Percentiles rank a stretch among this genome's conserved stretches.
These are phyloP conservation scores for Phytophthora idaei DNA, from an alignment of 352 stramenopile genomes.

Conservation along the genomic window DNA sequence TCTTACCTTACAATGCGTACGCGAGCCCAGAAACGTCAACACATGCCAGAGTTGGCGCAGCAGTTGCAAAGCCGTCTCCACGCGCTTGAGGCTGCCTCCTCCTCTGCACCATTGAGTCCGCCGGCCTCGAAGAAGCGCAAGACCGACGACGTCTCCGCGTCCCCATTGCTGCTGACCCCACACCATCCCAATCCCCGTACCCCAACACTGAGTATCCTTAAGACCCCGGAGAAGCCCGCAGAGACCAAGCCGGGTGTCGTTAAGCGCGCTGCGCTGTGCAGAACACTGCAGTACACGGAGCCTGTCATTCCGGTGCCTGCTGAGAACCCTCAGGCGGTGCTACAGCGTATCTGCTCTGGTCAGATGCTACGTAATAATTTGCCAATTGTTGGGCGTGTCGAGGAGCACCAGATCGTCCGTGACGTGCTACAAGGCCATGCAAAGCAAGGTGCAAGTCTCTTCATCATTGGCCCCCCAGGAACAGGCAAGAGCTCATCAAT, in stretches of 20 bases:
- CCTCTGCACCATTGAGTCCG: slow-evolving; percentile 12
- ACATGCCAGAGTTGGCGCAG: slow-evolving; percentile 21
- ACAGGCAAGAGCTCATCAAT: slow-evolving; percentile 76
- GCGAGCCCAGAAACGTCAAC: slow-evolving; percentile 28
- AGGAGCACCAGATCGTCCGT: slow-evolving; percentile 48
- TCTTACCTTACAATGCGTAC: slow-evolving; percentile 28
- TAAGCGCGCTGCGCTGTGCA: slow-evolving; percentile 11
- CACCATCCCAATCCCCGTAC: slow-evolving; percentile 21
- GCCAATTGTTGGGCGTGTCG: slow-evolving; percentile 46
- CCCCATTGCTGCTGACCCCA: slow-evolving; percentile 30
- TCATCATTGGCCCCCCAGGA: slow-evolving; percentile 69
- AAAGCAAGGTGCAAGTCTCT: slow-evolving; percentile 41
- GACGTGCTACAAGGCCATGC: slow-evolving; percentile 29
- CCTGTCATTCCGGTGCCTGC: neutral
- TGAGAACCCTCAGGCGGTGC: slow-evolving; percentile 22
- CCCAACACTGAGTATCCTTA: neutral
- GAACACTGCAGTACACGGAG: slow-evolving; percentile 27
- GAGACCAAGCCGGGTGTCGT: slow-evolving; percentile 7
- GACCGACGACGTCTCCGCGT: slow-evolving; percentile 18
- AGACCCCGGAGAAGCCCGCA: slow-evolving; percentile 11
- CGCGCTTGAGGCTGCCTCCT: slow-evolving; percentile 2
- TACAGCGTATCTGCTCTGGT: slow-evolving; percentile 41
- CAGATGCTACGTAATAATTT: slow-evolving; percentile 18
- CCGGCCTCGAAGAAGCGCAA: slow-evolving; percentile 37
- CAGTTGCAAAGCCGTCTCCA: slow-evolving; percentile 26